These are phyloP conservation scores for Spathaspora hagerdaliae DNA, from an alignment of 805 yeast genomes.

Conservation along the genomic window DNA sequence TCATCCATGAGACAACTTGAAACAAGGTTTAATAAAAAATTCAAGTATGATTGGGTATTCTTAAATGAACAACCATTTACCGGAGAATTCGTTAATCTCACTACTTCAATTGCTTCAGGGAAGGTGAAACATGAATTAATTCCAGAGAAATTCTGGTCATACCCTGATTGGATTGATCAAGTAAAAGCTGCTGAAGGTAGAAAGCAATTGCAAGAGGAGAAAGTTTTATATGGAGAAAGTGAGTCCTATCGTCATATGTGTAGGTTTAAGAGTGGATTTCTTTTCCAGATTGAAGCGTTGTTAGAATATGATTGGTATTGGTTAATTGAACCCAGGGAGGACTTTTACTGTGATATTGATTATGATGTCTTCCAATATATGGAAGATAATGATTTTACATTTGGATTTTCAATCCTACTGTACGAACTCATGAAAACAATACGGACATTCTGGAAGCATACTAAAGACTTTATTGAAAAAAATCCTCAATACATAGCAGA, in stretches of 20 bases:
- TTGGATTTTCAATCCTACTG: slow-evolving; percentile 81
- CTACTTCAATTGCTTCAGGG: too few relatives aligned
- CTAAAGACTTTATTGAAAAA: slow-evolving; percentile 59
- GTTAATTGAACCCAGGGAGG: slow-evolving; percentile 88
- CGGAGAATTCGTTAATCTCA: too few relatives aligned
- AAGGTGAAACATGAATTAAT: too few relatives aligned
- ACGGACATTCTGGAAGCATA: slow-evolving; percentile 76
- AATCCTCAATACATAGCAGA: slow-evolving; percentile 58
- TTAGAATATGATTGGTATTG: slow-evolving; percentile 80
- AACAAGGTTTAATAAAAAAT: too few relatives aligned
- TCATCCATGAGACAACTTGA: too few relatives aligned
- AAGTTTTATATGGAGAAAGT: slow-evolving; percentile 69
- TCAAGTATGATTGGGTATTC: too few relatives aligned
- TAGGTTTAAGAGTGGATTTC: too few relatives aligned
- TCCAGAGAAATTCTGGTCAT: slow-evolving; percentile 80
- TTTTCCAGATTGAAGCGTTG: slow-evolving; percentile 72
- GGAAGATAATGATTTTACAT: slow-evolving; percentile 70
- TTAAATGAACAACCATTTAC: too few relatives aligned
- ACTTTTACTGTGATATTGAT: slow-evolving; percentile 76
- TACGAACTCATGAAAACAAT: slow-evolving; percentile 83
- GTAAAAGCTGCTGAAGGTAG: slow-evolving; percentile 66
- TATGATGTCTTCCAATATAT: too few relatives aligned
- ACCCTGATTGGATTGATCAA: too few relatives aligned
- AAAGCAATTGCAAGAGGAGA: slow-evolving; percentile 46
- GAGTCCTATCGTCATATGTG: too few relatives aligned